phyloP scores from a whole-genome alignment of 768 basidiomycete species.

The Calocera cornea region DNA sequence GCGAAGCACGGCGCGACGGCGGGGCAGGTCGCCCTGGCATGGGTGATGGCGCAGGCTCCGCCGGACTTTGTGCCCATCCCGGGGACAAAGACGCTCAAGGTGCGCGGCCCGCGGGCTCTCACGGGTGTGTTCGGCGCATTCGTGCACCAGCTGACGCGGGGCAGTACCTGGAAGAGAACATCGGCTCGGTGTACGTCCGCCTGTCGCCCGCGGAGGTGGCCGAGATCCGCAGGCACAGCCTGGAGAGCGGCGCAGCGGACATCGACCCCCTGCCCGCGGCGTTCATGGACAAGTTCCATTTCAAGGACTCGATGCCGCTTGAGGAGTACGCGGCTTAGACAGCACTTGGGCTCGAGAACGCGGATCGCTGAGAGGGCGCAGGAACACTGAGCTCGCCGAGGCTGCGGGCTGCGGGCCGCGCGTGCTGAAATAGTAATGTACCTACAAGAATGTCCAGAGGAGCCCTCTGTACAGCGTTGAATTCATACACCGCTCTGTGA shows the following conservation, averaged over 20 bases:
- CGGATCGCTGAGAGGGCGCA: too few species aligned
- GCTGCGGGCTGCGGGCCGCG: too few species aligned
- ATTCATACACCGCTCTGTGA: too few species aligned
- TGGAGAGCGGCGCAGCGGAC: conserved; percentile 7
- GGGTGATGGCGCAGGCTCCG: conserved; percentile 37
- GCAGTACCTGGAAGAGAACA: conserved; percentile 21
- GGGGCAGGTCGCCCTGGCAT: conserved; percentile 38
- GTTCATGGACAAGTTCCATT: conserved; percentile 11
- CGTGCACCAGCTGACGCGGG: neutral
- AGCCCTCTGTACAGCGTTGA: too few species aligned
- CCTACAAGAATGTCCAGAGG: too few species aligned
- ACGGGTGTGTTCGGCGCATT: too few species aligned
- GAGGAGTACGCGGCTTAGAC: neutral
- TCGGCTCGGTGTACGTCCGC: conserved; percentile 15
- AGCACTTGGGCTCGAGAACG: too few species aligned
- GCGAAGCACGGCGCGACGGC: conserved; percentile 23
- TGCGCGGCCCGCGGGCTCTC: too few species aligned
- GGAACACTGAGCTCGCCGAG: too few species aligned
- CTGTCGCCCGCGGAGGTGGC: conserved; percentile 19
- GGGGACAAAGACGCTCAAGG: conserved; percentile 30
- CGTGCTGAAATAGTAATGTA: too few species aligned
- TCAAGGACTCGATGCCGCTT: neutral
- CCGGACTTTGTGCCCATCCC: conserved; percentile 37
- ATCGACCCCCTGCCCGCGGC: conserved; percentile 10
- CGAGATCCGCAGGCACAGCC: conserved; percentile 16